A percentile compares a stretch with the other conserved stretches of the same genome.
phyloP scores from a whole-genome alignment of 306 rosid species.

The Corylus heterophylla region DNA sequence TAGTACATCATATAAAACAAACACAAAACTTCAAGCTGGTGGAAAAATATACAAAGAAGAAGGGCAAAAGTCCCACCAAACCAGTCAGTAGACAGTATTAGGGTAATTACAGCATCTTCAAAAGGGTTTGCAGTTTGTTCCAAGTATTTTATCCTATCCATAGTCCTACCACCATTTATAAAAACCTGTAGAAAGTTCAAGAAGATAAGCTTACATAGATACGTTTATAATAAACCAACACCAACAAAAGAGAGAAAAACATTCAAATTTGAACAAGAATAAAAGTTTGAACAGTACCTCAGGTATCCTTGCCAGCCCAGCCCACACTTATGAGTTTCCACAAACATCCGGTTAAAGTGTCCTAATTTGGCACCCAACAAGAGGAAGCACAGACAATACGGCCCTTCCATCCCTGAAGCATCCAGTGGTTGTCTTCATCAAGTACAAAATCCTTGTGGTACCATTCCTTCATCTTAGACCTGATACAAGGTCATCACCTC shows the following conservation, averaged over 20 bases:
- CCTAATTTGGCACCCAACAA: slow-evolving; percentile 4
- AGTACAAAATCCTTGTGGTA: slow-evolving; percentile 9
- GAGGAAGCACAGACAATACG: slow-evolving; percentile 6
- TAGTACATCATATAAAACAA: neutral
- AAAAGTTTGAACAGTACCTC: neutral
- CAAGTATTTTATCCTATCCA: neutral
- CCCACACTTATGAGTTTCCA: neutral
- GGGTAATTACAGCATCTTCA: neutral
- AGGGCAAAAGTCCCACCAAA: neutral
- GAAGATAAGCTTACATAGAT: neutral
- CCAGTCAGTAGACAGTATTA: neutral
- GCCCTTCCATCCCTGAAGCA: slow-evolving; percentile 9
- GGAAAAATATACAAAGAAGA: neutral
- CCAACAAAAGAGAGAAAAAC: neutral
- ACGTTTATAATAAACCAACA: neutral
- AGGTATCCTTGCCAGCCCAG: neutral
- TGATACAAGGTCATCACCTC: neutral
- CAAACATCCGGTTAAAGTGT: neutral
- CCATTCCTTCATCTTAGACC: neutral
- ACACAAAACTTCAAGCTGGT: neutral
- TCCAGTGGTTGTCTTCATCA: neutral
- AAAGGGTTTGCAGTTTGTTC: neutral
- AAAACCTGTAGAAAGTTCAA: neutral
- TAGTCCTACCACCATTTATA: neutral
- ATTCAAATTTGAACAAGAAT: neutral